Base-by-base conservation (phyloP, 306 rosid genomes). In the Myrica gale region DNA sequence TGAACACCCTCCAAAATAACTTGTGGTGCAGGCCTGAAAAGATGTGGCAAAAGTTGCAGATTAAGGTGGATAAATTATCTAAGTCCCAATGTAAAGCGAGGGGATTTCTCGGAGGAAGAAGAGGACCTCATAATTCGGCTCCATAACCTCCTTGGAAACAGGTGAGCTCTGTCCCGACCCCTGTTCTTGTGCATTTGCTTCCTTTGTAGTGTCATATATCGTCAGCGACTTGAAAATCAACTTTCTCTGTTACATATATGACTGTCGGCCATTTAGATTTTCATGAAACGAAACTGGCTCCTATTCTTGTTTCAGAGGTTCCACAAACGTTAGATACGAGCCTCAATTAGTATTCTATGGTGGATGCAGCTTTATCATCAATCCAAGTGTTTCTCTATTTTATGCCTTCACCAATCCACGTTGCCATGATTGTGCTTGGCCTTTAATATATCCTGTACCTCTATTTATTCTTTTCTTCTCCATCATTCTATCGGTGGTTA, bases 11-110 rank as follows among this genome's bases (percentile, higher is more conserved):
- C 8, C 4, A 53, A 53, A 26, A 26, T 26, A 6, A 13, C 1
- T 7, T 61, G 44, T 11, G 52, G 15, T 75, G 65, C 48, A 89
- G 90, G 85, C 16, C 82, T 89, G 91, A 87, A 78, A 85, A 85
- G 91, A 69, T 73, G 89, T 11, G 91, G 89, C 21, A 89, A 87
- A 76, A 89, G 89, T 84, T 89, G 91, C 77, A 83, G 91, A 65
- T 23, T 89, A 26, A 83, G 93, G 78, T 89, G 91, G 93, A 81
- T 85, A 79, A 89, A 87, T 52, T 89, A 89, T 76, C 85, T 85
- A 2, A 81, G 88, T 81, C 91, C 93, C 11, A 72, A 26, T 44
- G 85, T 89, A 20, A 89, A 87, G 84, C 84, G 80, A 5, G 90
- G 88, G 6, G 79, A 80, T 69, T 89, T 89, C 80, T 75, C 91